Base-by-base conservation (phyloP, 306 rosid genomes). In the Citrullus colocynthis region DNA sequence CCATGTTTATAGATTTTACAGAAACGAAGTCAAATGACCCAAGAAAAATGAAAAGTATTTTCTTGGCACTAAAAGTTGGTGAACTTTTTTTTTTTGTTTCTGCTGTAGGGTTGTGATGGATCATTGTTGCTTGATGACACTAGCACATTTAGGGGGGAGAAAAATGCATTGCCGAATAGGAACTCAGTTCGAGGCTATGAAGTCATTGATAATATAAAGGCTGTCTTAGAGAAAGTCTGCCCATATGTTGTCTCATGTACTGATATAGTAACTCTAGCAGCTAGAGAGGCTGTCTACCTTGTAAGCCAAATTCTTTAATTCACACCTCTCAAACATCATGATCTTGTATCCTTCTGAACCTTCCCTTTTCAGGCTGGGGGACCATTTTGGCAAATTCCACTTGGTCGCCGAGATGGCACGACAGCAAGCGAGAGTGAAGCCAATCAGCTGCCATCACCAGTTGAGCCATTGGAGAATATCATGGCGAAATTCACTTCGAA, bases 161-260 rank as follows among this genome's bases (percentile, higher is more conserved):
- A 95, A 82, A 89, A 83, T 84, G 93, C 96, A 49, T 6, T 57
- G 14, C 90, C 96, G 9, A 95, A 92, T 79, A 39, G 6, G 77
- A 82, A 92, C 77, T 95, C 97, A 80, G 67, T 74, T 7, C 87
- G 97, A 89, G 99, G 99, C 44, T 90, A 81, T 66, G 97, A 92
- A 62, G 89, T 90, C n/a, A 92, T 90, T 80, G 97, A 92, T 77
- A 81, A 67, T 55, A 95, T 95, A 55, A 95, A 95, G 66, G 80
- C 97, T 78, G 80, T 42, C 9, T 66, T 95, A 71, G 96, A 92
- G 87, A 83, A 78, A 56, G 91, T 86, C 52, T 95, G 99, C 79
- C 99, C 99, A 71, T 86, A 88, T 59, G 86, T 87, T 5, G 99
- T 90, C 55, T 95, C 99, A 73, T 95, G 99, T 62, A 84, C 96